phyloP scores from a whole-genome alignment of 305 asterid species.

The Caryopteris hybrid region DNA sequence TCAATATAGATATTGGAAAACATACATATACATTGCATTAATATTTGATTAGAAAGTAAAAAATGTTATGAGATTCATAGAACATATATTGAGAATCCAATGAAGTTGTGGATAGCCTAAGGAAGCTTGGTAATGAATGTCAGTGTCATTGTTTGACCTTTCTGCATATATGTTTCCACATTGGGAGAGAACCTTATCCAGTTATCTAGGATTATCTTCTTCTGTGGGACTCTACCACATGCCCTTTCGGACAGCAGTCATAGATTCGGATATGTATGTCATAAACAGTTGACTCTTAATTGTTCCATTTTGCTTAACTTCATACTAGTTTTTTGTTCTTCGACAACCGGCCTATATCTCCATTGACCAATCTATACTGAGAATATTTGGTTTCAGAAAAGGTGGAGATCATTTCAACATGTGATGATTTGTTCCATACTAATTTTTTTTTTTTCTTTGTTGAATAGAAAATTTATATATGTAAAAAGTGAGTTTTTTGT shows the following conservation, averaged over 20 bases:
- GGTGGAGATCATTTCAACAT: not conserved
- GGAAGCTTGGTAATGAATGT: too few relatives aligned
- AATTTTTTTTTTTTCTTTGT: not conserved
- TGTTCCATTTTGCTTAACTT: constrained; percentile 11
- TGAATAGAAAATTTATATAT: not conserved
- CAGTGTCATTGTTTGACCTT: too few relatives aligned
- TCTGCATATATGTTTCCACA: constrained; percentile 10
- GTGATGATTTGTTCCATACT: not conserved
- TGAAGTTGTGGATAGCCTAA: too few relatives aligned
- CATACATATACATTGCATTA: too few relatives aligned
- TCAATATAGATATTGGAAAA: too few relatives aligned
- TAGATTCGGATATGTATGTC: constrained; percentile 23
- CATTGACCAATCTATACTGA: not conserved
- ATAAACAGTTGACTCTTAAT: constrained; percentile 13
- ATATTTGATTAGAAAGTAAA: too few relatives aligned
- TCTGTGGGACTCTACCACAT: constrained; percentile 9
- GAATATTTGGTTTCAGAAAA: constrained; percentile 17
- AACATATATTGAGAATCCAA: too few relatives aligned
- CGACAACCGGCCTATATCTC: constrained; percentile 16
- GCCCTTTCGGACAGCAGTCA: constrained; percentile 13
- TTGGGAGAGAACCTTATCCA: constrained; percentile 29
- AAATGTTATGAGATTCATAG: too few relatives aligned
- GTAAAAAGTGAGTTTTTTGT: too few relatives aligned
- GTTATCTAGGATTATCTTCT: constrained; percentile 30
- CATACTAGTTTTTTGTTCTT: constrained; percentile 1